Base-by-base conservation (phyloP, 805 yeast genomes). In the Sugiyamaella mastotermitis region DNA sequence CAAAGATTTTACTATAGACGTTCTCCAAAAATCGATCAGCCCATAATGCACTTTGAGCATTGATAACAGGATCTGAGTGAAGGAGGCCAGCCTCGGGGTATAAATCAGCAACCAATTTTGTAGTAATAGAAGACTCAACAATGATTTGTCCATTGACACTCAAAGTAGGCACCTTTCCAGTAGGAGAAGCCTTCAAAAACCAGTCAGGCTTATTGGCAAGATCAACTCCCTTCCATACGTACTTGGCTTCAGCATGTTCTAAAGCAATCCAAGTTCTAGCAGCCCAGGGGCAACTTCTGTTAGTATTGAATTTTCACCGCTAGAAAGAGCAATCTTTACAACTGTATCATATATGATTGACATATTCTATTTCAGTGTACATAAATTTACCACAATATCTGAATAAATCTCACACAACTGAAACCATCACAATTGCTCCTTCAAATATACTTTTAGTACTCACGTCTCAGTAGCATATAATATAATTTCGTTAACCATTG, bases 261-360 rank as follows among this genome's bases (percentile, higher is more conserved):
- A 53, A 47, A 5, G 54, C 57, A 24, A 52, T 41, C 58, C 55
- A 53, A 15, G 58, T 49, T 19, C 58, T 48, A 17, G 51, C 52
- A 9, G 58, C 58, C 51, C 53, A 53, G 2, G 58, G 58, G 35
- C 58, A 53, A 14, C 44, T 40, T n/a, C n/a, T n/a, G n/a, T n/a
- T n/a, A n/a, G n/a, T n/a, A n/a, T n/a, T n/a, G n/a, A n/a, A n/a
- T n/a, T n/a, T n/a, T n/a, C n/a, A n/a, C n/a, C n/a, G n/a, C n/a
- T n/a, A n/a, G n/a, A n/a, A n/a, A n/a, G n/a, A n/a, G n/a, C n/a
- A n/a, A n/a, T n/a, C n/a, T n/a, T n/a, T n/a, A n/a, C n/a, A n/a
- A n/a, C n/a, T n/a, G n/a, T n/a, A n/a, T n/a, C n/a, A n/a, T n/a
- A n/a, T n/a, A n/a, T n/a, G n/a, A n/a, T n/a, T n/a, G n/a, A n/a